phyloP scores from a whole-genome alignment of 208 protist species.

The Lotmaria passim region DNA sequence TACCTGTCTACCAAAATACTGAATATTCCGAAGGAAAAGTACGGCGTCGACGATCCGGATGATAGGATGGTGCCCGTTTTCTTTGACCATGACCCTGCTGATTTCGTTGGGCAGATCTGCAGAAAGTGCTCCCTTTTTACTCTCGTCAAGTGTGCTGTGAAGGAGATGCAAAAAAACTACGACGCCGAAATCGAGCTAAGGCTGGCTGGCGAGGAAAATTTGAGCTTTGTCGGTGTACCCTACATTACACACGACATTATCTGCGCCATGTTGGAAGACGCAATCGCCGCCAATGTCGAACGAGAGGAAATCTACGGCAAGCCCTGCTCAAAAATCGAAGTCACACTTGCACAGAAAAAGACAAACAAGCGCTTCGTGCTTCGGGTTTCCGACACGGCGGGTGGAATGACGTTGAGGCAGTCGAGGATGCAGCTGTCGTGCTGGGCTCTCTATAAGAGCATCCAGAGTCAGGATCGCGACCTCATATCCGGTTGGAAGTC shows the following conservation, averaged over 20 bases:
- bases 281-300: conserved; percentile 58
- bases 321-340: conserved; percentile 56
- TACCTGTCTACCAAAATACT: conserved; percentile 74
- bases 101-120: conserved; percentile 75
- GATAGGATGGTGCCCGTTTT: conserved; percentile 46
- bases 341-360: conserved; percentile 53
- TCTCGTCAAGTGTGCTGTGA: conserved; percentile 52
- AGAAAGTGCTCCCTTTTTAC: conserved; percentile 57
- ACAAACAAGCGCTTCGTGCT: conserved; percentile 55
- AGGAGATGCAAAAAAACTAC: conserved; percentile 37
- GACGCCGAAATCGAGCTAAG: conserved; percentile 61
- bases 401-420: conserved; percentile 58
- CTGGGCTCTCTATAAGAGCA: conserved; percentile 57
- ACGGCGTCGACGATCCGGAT: conserved; percentile 39
- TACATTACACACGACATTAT: conserved; percentile 81
- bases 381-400: conserved; percentile 73
- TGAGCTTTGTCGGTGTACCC: conserved; percentile 63
- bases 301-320: conserved; percentile 56
- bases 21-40: conserved; percentile 33
- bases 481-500: conserved; percentile 56
- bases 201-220: conserved; percentile 43
- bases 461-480: conserved; percentile 15
- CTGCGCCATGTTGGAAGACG: conserved; percentile 68
- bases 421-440: conserved; percentile 44
- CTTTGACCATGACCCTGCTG: conserved; percentile 54